phyloP scores from a whole-genome alignment of 2,329 filamentous ascomycete genomes.

The Aspergillus bombycis region DNA sequence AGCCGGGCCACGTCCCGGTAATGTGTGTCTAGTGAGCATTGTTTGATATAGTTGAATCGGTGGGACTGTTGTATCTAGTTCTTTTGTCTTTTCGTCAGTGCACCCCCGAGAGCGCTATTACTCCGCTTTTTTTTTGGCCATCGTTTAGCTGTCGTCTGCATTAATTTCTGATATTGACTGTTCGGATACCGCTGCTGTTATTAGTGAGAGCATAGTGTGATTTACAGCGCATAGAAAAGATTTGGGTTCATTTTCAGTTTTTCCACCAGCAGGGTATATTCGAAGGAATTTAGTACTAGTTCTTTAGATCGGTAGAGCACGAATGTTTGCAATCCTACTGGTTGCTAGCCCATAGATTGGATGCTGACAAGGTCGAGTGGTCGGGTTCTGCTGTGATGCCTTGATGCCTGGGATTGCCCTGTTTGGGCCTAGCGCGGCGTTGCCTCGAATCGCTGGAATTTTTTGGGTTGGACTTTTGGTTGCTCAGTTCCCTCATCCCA shows the following conservation, averaged over 20 bases:
- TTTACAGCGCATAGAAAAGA: constrained; percentile 6
- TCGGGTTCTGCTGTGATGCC: constrained; percentile 7
- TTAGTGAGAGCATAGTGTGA: constrained; percentile 14
- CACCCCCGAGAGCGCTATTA: constrained; percentile 2
- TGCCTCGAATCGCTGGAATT: constrained; percentile 18
- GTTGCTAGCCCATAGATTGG: background rate
- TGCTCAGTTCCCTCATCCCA: constrained; percentile 13
- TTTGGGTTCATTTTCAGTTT: background rate
- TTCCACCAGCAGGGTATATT: background rate
- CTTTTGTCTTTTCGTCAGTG: constrained; percentile 6
- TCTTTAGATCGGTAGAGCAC: background rate
- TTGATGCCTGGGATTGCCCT: constrained; percentile 15
- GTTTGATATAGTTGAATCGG: background rate
- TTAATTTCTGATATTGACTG: constrained; percentile 17
- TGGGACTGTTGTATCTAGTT: constrained; percentile 2
- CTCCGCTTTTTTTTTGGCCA: background rate
- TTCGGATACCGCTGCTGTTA: constrained; percentile 32
- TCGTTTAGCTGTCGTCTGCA: constrained; percentile 1
- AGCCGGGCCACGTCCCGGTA: constrained; percentile 63
- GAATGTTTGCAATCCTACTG: background rate
- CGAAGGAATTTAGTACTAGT: background rate
- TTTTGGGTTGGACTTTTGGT: constrained; percentile 14
- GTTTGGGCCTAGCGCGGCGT: constrained; percentile 23
- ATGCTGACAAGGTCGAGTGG: background rate
- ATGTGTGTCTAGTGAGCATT: constrained; percentile 11